Evolutionary conservation across 805 yeast species (phyloP).

Genomic region (Brettanomyces nanus): DNA sequence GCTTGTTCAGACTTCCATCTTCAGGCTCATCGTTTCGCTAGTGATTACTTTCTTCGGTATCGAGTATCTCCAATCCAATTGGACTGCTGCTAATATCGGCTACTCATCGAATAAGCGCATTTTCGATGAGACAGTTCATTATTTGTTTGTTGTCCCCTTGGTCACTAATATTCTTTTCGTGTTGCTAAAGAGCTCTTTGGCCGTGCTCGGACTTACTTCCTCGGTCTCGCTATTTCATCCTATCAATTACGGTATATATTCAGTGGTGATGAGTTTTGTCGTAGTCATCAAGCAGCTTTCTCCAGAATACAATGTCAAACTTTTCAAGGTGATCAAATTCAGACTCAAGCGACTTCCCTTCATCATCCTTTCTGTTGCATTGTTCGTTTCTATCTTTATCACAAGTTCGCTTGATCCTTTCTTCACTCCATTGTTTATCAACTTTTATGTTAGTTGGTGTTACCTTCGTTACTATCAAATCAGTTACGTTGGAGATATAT

Average conservation of each 20-base stretch:
- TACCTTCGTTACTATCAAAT: constrained; percentile 74
- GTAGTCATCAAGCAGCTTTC: constrained; percentile 51
- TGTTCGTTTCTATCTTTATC: constrained; percentile 33
- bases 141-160: constrained; percentile 45
- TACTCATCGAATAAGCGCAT: constrained; percentile 3
- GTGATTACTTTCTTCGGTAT: constrained; percentile 31
- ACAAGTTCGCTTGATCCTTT: constrained; percentile 38
- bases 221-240: constrained; percentile 34
- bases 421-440: constrained; percentile 40
- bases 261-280: constrained; percentile 44
- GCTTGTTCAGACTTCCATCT: constrained; percentile 49
- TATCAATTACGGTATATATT: constrained; percentile 40
- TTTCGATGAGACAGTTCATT: constrained; percentile 37
- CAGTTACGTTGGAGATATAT: constrained; percentile 25
- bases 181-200: constrained; percentile 22
- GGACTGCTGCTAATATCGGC: constrained; percentile 26
- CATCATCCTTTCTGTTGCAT: constrained; percentile 8
- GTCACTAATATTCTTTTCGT: constrained; percentile 49
- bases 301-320: constrained; percentile 47
- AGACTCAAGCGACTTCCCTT: constrained; percentile 15
- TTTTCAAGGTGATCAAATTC: constrained; percentile 28
- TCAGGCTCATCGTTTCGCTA: constrained; percentile 35
- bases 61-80: constrained; percentile 41
- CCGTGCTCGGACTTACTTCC: constrained; percentile 27
- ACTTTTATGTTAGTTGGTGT: constrained; percentile 63